Evolutionary conservation across 2,329 filamentous ascomycete species (phyloP), one percentile per base, ranked within the genome.

Genomic region (Venturia nashicola): DNA sequence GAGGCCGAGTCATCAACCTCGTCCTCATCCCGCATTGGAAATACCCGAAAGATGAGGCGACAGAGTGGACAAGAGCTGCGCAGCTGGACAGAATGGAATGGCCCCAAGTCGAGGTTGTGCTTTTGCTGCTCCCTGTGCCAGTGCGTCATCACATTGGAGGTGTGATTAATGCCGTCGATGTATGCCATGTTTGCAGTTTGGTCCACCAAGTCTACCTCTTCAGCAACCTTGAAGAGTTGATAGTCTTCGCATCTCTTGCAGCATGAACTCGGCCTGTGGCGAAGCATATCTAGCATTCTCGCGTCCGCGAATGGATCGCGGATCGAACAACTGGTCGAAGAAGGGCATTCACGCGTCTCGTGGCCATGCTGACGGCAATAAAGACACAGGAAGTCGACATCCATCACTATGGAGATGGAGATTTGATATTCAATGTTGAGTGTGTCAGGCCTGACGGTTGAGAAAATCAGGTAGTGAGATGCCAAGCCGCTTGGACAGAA

Each of bases 71-170:
- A 62, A 40, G 23, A 34, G 14, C 11, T 11, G 16, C 42, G 46
- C 14, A 62, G 20, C 23, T 62, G 42, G 39, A 62, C 23, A 4
- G 20, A 27, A 8, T 36, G 34, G 18, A 62, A 54, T 34, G 20
- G 23, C 4, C 61, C 61, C 7, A 62, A 23, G 18, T 62, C 20
- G 16, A 62, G 61, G 34, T 46, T 62, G 43, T 62, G 61, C 61
- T 32, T 43, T 43, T 61, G 51, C 51, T 36, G 51, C 27, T 57
- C 51, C 32, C 39, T 57, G 14, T 34, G 51, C 51, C 51, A 57
- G 32, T 57, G 32, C 16, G 27, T 57, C 32, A 57, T 57, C 51
- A 57, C 51, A 20, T 57, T 57, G 2, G 51, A 36, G 14, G 51
- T 57, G 27, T 57, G 51, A 36, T 57, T 57, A 18, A 57, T 57